phyloP scores from a whole-genome alignment of 176 grass and related monocot genomes.

The Poa pratensis region DNA sequence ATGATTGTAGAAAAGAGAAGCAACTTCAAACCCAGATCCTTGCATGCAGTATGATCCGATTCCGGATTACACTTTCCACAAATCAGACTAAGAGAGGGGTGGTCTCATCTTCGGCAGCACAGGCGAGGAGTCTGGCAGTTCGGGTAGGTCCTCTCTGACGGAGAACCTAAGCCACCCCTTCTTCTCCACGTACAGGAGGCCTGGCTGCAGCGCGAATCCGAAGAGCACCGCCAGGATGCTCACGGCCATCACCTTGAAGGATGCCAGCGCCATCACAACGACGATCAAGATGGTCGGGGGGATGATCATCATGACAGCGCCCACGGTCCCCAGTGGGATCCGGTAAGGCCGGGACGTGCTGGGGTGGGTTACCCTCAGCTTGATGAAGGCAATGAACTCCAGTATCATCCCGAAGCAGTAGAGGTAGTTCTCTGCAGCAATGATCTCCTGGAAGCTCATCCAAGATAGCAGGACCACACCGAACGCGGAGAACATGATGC shows the following conservation, averaged over 20 bases:
- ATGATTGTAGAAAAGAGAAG: neutral
- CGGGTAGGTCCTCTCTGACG: slow-evolving; percentile 59
- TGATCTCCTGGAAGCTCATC: slow-evolving; percentile 90
- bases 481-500: slow-evolving; percentile 80
- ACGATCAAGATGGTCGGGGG: slow-evolving; percentile 67
- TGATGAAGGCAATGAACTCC: slow-evolving; percentile 93
- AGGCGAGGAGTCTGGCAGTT: slow-evolving; percentile 37
- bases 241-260: slow-evolving; percentile 58
- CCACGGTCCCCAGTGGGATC: slow-evolving; percentile 69
- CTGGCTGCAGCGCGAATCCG: slow-evolving; percentile 67
- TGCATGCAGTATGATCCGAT: neutral
- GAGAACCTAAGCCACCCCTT: slow-evolving; percentile 55
- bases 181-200: slow-evolving; percentile 62
- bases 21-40: neutral
- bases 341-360: slow-evolving; percentile 62
- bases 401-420: slow-evolving; percentile 97
- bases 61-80: slow-evolving; percentile 2
- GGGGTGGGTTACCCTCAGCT: slow-evolving; percentile 58
- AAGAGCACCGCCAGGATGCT: slow-evolving; percentile 59
- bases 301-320: slow-evolving; percentile 68
- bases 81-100: slow-evolving; percentile 39
- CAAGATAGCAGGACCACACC: slow-evolving; percentile 69
- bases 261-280: slow-evolving; percentile 62
- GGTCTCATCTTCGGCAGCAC: neutral
- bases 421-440: slow-evolving; percentile 79